Conservation (phyloP, 192 early-diverging fungal genomes). For the Funneliformis mosseae region DNA sequence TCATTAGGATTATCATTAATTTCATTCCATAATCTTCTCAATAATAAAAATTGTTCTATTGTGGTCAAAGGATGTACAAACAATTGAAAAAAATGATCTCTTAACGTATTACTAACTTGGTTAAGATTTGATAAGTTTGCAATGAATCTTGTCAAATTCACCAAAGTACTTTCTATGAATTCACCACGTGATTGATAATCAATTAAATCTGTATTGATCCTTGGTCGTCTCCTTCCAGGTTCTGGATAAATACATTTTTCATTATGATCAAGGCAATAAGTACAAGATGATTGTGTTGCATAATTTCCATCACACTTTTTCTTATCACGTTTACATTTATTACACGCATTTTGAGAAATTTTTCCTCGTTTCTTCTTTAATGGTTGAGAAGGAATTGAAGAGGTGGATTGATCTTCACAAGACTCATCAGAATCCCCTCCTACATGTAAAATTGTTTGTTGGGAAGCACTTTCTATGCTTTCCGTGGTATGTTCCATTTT, state of each 20-base stretch:
- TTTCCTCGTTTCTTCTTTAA: background rate
- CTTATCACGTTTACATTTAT: background rate
- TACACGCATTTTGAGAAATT: background rate
- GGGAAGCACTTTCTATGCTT: background rate
- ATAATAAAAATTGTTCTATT: background rate
- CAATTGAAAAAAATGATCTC: background rate
- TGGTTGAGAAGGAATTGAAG: background rate
- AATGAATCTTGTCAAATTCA: background rate
- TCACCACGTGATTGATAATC: background rate
- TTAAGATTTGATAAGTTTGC: background rate
- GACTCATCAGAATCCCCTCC: background rate
- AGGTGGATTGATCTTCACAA: background rate
- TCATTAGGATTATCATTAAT: background rate
- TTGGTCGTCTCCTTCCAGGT: background rate
- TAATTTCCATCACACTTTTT: conserved; percentile 4
- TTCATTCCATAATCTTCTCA: background rate
- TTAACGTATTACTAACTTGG: background rate
- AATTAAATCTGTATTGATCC: background rate
- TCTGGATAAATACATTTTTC: background rate
- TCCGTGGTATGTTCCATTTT: background rate
- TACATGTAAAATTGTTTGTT: background rate
- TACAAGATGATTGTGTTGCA: background rate
- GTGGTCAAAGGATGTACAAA: background rate
- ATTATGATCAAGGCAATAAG: background rate
- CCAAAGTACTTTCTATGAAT: background rate